phyloP scores from a whole-genome alignment of 106 monocot species.

The Dioscorea zingiberensis region DNA sequence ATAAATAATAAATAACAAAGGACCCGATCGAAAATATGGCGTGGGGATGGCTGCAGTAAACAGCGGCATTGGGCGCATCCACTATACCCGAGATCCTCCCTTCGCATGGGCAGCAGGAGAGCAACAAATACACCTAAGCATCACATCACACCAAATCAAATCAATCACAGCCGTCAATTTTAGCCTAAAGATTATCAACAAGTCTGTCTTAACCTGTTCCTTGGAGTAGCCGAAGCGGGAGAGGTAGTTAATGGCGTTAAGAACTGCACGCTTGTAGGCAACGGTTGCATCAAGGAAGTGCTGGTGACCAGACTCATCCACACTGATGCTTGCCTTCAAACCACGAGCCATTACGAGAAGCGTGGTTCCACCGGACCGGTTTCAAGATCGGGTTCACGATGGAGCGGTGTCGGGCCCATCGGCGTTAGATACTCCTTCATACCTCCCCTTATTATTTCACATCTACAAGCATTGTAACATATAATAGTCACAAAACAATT shows the following conservation, averaged over 20 bases:
- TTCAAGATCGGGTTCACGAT: slow-evolving; percentile 91
- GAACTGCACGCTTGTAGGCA: slow-evolving; percentile 77
- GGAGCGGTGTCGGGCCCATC: slow-evolving; percentile 75
- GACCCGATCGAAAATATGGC: slow-evolving; percentile 87
- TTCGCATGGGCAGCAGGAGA: slow-evolving; percentile 87
- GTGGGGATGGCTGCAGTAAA: slow-evolving; percentile 76
- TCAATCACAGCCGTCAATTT: not conserved
- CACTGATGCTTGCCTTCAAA: slow-evolving; percentile 86
- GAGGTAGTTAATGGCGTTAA: slow-evolving; percentile 79
- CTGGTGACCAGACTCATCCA: slow-evolving; percentile 72
- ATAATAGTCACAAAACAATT: too few relatives aligned
- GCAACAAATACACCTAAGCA: slow-evolving; percentile 66
- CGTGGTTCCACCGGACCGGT: slow-evolving; percentile 83
- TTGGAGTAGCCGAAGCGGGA: slow-evolving; percentile 80
- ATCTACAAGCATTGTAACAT: too few relatives aligned
- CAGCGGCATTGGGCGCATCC: slow-evolving; percentile 77
- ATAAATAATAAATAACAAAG: too few relatives aligned
- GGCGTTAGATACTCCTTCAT: slow-evolving; percentile 89
- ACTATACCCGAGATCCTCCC: slow-evolving; percentile 91
- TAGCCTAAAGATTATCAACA: not conserved
- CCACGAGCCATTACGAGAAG: slow-evolving; percentile 84
- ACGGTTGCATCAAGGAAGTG: slow-evolving; percentile 77
- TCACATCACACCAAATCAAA: not conserved
- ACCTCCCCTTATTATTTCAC: slow-evolving; percentile 72
- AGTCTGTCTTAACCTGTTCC: slow-evolving; percentile 42